Conservation (phyloP, 2,329 filamentous ascomycete species). For the Xylaria arbuscula region DNA sequence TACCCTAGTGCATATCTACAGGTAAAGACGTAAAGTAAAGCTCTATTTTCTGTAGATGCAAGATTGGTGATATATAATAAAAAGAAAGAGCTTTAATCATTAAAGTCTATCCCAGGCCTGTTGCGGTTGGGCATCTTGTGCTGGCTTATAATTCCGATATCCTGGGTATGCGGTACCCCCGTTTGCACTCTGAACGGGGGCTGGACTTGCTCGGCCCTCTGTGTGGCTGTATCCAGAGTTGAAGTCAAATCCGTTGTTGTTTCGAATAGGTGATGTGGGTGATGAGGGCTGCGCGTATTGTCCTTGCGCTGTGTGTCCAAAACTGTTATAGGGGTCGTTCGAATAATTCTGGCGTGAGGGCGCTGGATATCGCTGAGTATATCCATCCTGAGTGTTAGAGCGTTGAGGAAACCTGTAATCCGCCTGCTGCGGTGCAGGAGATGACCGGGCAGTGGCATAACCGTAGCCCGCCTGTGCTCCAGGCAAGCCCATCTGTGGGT, state of each 20-base stretch:
- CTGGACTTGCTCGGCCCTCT: slow-evolving; percentile 21
- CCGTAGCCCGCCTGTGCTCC: slow-evolving; percentile 34
- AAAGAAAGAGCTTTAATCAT: slow-evolving; percentile 3
- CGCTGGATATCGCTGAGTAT: slow-evolving; percentile 26
- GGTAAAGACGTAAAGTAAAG: slow-evolving; percentile 11
- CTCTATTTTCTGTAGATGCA: slow-evolving; percentile 15
- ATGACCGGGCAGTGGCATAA: slow-evolving; percentile 33
- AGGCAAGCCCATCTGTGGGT: slow-evolving; percentile 36
- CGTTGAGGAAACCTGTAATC: slow-evolving; percentile 36
- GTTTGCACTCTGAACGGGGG: slow-evolving; percentile 26
- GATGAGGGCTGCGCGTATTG: slow-evolving; percentile 19
- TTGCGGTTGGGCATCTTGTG: slow-evolving; percentile 28
- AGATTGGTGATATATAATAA: slow-evolving; percentile 9
- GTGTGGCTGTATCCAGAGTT: slow-evolving; percentile 35
- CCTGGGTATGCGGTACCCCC: slow-evolving; percentile 36
- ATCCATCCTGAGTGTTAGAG: slow-evolving; percentile 30
- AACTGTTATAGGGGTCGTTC: slow-evolving; percentile 9
- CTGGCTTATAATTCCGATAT: slow-evolving; percentile 36
- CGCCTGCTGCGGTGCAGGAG: slow-evolving; percentile 39
- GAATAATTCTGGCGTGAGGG: slow-evolving; percentile 32
- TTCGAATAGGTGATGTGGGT: slow-evolving; percentile 36
- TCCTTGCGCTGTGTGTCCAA: slow-evolving; percentile 11
- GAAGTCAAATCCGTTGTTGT: slow-evolving; percentile 39
- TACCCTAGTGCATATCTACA: slow-evolving; percentile 26
- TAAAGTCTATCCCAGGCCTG: slow-evolving; percentile 30